phyloP scores from a whole-genome alignment of 352 stramenopile genomes.

The Pythium diclinum region DNA sequence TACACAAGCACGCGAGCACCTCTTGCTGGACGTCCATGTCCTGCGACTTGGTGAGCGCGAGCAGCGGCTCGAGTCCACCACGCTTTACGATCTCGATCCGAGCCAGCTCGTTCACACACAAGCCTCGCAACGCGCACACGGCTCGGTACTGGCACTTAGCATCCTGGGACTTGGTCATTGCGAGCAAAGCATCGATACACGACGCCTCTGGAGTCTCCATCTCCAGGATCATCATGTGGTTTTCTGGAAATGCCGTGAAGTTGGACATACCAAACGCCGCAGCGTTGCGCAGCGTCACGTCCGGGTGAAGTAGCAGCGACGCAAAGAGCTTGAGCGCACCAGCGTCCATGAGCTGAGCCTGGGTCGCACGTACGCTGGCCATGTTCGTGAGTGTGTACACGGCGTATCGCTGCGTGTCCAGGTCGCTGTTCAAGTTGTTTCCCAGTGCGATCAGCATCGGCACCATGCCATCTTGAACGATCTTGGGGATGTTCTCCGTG shows the following conservation, averaged over 20 bases:
- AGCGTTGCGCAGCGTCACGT: constrained; percentile 85
- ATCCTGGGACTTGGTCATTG: constrained; percentile 58
- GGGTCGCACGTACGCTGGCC: constrained; percentile 77
- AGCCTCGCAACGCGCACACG: constrained; percentile 88
- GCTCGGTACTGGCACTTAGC: constrained; percentile 87
- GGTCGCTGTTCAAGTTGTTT: constrained; percentile 81
- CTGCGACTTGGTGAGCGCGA: constrained; percentile 89
- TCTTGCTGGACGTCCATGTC: constrained; percentile 95
- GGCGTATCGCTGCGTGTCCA: constrained; percentile 92
- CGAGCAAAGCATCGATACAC: constrained; percentile 58
- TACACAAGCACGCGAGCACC: constrained; percentile 95
- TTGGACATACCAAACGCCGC: constrained; percentile 93
- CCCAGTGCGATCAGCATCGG: constrained; percentile 86
- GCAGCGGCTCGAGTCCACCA: constrained; percentile 83
- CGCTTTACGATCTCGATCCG: constrained; percentile 88
- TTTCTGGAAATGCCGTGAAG: constrained; percentile 90
- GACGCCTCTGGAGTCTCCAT: constrained; percentile 18
- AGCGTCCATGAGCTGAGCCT: constrained; percentile 79
- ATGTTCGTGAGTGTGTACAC: constrained; percentile 94
- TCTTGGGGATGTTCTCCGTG: constrained; percentile 85
- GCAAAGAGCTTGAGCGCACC: constrained; percentile 70
- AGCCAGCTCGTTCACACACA: constrained; percentile 87
- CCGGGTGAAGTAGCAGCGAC: constrained; percentile 67
- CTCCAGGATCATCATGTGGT: constrained; percentile 85
- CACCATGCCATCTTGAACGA: constrained; percentile 89